phyloP scores from a whole-genome alignment of 2,329 filamentous ascomycete genomes.

The Fusarium scirpi region DNA sequence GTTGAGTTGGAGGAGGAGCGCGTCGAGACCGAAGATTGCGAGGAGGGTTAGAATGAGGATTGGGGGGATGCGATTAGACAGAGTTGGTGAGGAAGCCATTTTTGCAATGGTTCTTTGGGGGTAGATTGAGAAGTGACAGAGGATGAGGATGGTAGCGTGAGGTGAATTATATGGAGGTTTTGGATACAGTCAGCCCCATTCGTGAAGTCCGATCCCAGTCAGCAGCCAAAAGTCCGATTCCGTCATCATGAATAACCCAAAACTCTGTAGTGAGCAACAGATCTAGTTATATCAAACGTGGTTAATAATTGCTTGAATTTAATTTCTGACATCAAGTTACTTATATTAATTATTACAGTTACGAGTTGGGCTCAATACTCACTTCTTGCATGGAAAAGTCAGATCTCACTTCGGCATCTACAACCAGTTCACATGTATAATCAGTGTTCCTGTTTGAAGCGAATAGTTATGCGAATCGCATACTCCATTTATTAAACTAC shows the following conservation, averaged over 20 bases:
- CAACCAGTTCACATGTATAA: background rate
- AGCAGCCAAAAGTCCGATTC: background rate
- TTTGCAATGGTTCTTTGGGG: background rate
- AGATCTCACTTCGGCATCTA: background rate
- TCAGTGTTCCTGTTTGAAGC: background rate
- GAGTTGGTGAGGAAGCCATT: slow-evolving; percentile 7
- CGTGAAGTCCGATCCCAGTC: background rate
- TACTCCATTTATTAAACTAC: slow-evolving; percentile 1
- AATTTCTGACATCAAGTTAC: rapidly evolving
- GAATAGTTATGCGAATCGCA: background rate
- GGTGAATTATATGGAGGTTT: no score
- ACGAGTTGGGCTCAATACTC: background rate
- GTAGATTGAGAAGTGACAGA: no score
- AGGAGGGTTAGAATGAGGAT: slow-evolving; percentile 31
- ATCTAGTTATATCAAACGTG: background rate
- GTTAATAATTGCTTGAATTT: no score
- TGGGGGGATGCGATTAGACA: slow-evolving; percentile 25
- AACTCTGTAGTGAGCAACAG: background rate
- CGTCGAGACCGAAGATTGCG: slow-evolving; percentile 39
- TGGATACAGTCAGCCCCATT: slow-evolving; percentile 15
- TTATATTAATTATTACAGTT: background rate
- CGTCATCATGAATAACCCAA: background rate
- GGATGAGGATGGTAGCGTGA: no score
- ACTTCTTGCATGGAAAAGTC: background rate
- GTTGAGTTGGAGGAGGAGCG: slow-evolving; percentile 37